Percentiles rank a stretch among this genome's conserved stretches.
phyloP scores from a whole-genome alignment of 352 stramenopile genomes.

The Globisporangium canariense region DNA sequence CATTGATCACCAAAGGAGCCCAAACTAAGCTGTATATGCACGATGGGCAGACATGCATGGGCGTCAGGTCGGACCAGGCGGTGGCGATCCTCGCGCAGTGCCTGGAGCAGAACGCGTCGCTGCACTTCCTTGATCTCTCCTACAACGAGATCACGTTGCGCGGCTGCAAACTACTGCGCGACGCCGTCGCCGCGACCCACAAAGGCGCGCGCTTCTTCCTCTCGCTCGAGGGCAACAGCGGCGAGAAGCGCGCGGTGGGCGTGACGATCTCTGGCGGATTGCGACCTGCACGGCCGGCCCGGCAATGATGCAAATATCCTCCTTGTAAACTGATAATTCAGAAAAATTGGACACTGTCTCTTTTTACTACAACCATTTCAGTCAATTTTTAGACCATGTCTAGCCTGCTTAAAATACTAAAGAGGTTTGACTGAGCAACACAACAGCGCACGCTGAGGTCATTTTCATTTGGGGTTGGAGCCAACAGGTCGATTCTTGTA shows the following conservation, averaged over 20 bases:
- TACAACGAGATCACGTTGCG: slow-evolving; percentile 82
- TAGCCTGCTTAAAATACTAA: background rate
- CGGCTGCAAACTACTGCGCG: slow-evolving; percentile 65
- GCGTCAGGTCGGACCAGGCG: slow-evolving; percentile 62
- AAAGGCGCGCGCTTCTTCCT: slow-evolving; percentile 19
- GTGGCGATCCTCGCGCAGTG: slow-evolving; percentile 45
- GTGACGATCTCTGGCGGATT: slow-evolving; percentile 34
- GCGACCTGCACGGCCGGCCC: slow-evolving; percentile 1
- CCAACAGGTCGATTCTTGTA: background rate
- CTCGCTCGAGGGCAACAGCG: slow-evolving; percentile 43
- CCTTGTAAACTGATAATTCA: background rate
- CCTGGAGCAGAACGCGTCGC: slow-evolving; percentile 35
- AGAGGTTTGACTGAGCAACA: background rate
- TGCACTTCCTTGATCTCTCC: slow-evolving; percentile 53
- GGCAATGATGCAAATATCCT: background rate
- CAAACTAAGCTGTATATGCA: background rate
- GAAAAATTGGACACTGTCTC: too few relatives aligned
- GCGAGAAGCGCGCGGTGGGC: slow-evolving; percentile 30
- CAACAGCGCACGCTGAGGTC: background rate
- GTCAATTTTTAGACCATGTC: background rate
- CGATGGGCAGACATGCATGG: slow-evolving; percentile 42
- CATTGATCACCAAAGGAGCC: too few relatives aligned
- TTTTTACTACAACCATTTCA: background rate
- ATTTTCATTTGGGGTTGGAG: background rate
- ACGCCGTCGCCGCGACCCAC: slow-evolving; percentile 25